Evolutionary conservation across 768 basidiomycete species (phyloP), one percentile per base, ranked within the genome.

Genomic region (Xerocomus potaroensis): DNA sequence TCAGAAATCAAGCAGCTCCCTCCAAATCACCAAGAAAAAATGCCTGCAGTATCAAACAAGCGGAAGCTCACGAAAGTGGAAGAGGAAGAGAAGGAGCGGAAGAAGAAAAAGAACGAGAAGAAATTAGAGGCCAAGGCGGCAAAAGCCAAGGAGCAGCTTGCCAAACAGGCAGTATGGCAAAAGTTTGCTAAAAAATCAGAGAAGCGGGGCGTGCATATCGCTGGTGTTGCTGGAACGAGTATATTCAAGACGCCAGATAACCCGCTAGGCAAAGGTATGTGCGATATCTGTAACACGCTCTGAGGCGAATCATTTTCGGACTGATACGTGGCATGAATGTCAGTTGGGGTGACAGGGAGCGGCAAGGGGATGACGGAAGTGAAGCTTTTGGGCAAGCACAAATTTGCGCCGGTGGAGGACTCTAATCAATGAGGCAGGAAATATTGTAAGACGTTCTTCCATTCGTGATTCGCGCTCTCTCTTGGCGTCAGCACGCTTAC

Each of bases 61-160:
- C 82, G 91, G 47, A 91, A 90, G 73, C 67, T 86, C 59, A 80
- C 70, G 41, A 83, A 84, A 60, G 82, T 67, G 57, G 90, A 92
- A 65, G 91, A 92, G 64, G 88, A 89, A 57, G 91, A 93, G 69
- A 76, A 81, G 65, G 91, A 92, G 55, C 72, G 68, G 65, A 93
- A 91, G 79, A 89, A 90, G 77, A 92, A 92, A 74, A 91, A 91
- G 73, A 93, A 91, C 60, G 91, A 93, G 74, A 92, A 92, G 74
- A 93, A 93, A 68, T 55, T 90, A 33, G 91, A 93, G 72, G 77
- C 72, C 15, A 81, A 78, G 59, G 90, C 89, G 29, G 78, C 81
- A 8, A 94, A 94, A 68, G 87, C 90, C 9, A 90, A 91, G 66
- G 91, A 94, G 62, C 91, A 94, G 70, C 74, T 70, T 26, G 73